Conservation (phyloP, 2,329 filamentous ascomycete genomes). For the Venturia pyrina region DNA sequence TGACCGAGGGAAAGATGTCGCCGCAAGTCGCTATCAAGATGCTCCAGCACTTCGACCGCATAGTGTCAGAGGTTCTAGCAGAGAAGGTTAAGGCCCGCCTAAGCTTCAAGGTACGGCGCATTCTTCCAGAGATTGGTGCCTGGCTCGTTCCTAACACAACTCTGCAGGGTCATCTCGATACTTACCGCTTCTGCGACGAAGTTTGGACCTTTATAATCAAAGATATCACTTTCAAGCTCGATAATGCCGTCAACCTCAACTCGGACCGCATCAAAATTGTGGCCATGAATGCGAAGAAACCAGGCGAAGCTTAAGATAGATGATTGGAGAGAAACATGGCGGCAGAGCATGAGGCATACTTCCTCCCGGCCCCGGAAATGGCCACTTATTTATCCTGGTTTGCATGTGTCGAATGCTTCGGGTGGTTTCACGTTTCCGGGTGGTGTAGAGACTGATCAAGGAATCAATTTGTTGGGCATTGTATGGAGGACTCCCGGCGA, state of each 20-base stretch:
- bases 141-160: neutral
- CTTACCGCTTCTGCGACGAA: slow-evolving; percentile 98
- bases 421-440: neutral
- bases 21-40: slow-evolving; percentile 99
- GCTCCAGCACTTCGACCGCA: slow-evolving; percentile 86
- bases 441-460: neutral
- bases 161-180: slow-evolving; percentile 84
- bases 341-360: neutral
- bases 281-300: slow-evolving; percentile 14
- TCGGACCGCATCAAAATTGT: slow-evolving; percentile 98
- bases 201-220: slow-evolving; percentile 99
- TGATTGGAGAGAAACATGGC: neutral
- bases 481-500: neutral
- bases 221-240: slow-evolving; percentile 97
- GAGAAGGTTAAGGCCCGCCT: slow-evolving; percentile 87
- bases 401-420: neutral
- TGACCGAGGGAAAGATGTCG: slow-evolving; percentile 89
- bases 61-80: slow-evolving; percentile 80
- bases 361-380: neutral
- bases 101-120: slow-evolving; percentile 73
- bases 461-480: neutral
- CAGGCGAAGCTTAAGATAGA: slow-evolving; percentile 11
- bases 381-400: neutral
- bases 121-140: neutral
- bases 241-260: slow-evolving; percentile 62